Evolutionary conservation across 1,139 yeast genomes (phyloP), one percentile per base, ranked within the genome.

Genomic region (Sugiyamaella grinbergsii): DNA sequence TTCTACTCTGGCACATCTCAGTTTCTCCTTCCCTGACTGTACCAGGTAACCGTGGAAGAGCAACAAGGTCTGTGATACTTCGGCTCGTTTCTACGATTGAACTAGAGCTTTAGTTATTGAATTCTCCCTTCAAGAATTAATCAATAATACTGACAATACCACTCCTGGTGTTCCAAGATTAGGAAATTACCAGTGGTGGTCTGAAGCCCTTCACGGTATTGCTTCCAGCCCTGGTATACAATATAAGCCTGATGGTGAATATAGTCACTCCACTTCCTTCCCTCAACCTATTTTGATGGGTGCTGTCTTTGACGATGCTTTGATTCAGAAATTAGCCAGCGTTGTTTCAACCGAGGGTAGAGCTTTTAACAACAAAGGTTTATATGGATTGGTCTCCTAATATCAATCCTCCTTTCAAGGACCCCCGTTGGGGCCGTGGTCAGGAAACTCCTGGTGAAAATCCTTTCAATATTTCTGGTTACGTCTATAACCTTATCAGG

Each of bases 351-450:
- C 71, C 55, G 84, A 81, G 59, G 77, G 75, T 51, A 73, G 71
- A 50, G 84, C 81, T 7, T 83, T 84, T 3, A 71, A 84, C 58
- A 78, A 78, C 62, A 78, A 82, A 80, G 84, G 80, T 62, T 72
- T 80, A 45, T 79, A 79, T 63, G 82, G 83, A 1, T 16, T 54
- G 55, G 55, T 28, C 57, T 16, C 57, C 57, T 13, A 54, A 54
- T 39, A 53, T 54, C 48, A 54, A 54, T 28, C 55, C n/a, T n/a
- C n/a, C 55, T 2, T 52, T 36, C 49, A 43, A 42, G 22, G 55
- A 53, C 29, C 55, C 57, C 11, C 48, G 55, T 10, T 54, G 57
- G 57, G 57, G 57, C 2, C 49, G 57, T 23, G 55, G 55, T 20
- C 57, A 54, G 43, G 57, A 54, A 34, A 54, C 55, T 32, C 57